Evolutionary conservation across 2,329 filamentous ascomycete species (phyloP), one percentile per base, ranked within the genome.

Genomic region (Fusarium longipes): DNA sequence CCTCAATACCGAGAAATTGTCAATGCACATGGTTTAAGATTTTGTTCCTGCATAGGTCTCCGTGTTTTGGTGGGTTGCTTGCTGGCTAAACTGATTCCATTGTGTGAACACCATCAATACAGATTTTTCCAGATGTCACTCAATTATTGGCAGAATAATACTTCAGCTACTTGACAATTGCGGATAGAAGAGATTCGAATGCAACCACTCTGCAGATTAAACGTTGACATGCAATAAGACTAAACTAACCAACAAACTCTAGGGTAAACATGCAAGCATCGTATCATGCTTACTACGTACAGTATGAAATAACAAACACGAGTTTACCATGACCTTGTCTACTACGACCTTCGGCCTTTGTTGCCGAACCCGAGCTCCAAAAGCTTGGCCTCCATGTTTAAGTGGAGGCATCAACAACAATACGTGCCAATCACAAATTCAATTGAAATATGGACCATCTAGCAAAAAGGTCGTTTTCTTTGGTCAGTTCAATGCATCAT

Each of bases 21-120:
- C 22, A 30, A 35, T n/a, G 24, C 22, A n/a, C n/a, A 29, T 42
- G 20, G 50, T 43, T 55, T 49, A 22, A 32, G 32, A n/a, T n/a
- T 27, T 25, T 63, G 58, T 57, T 63, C 60, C 58, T 63, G 60
- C 60, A 47, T 59, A 24, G 50, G 35, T 40, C 50, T 24, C 44
- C 59, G 25, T 33, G 6, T 60, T 29, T 24, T 17, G 55, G 35
- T 55, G n/a, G 48, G 18, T 11, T 40, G 29, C 12, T 24, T 48
- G 14, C n/a, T 44, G 24, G 25, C 24, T 30, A n/a, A n/a, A n/a
- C 15, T 35, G 25, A 7, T 35, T 15, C 4, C 39, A 18, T 27
- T 27, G 27, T 45, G 8, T 27, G 4, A 36, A 27, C 9, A 10
- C 2, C 12, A 35, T 30, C 29, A 24, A 43, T 38, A 25, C 30